A percentile compares a stretch with the other conserved stretches of the same genome.
These are phyloP conservation scores for Aspergillus amoenus DNA, from an alignment of 2,329 filamentous ascomycete species.

Conservation along the genomic window DNA sequence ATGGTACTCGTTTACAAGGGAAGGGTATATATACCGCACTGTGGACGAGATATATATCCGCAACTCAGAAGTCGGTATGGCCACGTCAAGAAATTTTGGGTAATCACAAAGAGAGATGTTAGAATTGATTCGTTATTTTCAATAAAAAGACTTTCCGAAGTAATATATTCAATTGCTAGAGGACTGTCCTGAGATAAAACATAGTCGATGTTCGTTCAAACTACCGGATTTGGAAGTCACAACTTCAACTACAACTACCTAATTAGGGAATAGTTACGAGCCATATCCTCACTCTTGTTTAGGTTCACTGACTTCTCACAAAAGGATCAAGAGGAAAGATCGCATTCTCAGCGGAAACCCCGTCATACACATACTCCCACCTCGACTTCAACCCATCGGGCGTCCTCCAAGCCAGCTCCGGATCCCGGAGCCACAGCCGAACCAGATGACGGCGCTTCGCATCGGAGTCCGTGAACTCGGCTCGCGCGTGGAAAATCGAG, in stretches of 20 bases:
- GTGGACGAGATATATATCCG: no score
- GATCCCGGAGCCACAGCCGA: slow-evolving; percentile 49
- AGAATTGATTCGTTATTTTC: background rate
- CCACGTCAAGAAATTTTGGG: background rate
- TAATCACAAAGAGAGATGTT: background rate
- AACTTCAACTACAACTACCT: background rate
- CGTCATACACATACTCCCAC: slow-evolving; percentile 45
- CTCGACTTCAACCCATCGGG: slow-evolving; percentile 37
- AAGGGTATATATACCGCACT: no score
- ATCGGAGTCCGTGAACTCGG: slow-evolving; percentile 44
- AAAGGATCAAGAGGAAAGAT: slow-evolving; percentile 44
- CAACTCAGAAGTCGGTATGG: background rate
- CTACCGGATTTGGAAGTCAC: background rate
- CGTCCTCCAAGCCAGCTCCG: slow-evolving; percentile 47
- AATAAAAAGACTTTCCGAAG: background rate
- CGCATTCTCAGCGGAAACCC: slow-evolving; percentile 39
- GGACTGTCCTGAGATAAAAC: no score
- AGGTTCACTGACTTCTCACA: background rate
- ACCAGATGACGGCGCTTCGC: slow-evolving; percentile 45
- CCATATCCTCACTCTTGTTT: background rate
- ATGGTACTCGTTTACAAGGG: no score
- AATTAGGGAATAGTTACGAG: background rate
- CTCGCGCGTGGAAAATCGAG: slow-evolving; percentile 52
- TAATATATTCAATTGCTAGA: background rate
- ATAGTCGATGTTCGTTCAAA: background rate